Percentiles rank a stretch among this genome's conserved stretches.
Conservation (phyloP, 805 yeast genomes). For the Myxozyma nipponensis region DNA sequence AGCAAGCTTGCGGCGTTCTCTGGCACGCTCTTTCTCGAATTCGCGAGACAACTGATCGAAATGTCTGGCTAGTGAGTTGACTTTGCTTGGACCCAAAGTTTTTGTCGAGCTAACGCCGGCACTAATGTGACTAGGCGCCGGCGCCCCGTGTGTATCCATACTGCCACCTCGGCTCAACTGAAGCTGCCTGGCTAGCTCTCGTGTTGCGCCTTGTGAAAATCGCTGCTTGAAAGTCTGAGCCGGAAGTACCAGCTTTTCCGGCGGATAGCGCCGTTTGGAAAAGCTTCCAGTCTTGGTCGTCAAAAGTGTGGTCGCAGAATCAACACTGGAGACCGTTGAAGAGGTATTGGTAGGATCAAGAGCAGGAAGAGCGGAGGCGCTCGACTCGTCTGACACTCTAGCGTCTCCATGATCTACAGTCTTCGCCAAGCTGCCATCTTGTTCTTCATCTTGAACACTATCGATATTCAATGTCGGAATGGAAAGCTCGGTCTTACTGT, state of each 20-base stretch:
- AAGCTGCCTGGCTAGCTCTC: slow-evolving; percentile 26
- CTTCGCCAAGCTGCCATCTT: background rate
- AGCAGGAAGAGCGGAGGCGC: background rate
- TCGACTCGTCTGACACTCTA: background rate
- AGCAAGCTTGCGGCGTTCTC: slow-evolving; percentile 62
- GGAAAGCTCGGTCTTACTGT: background rate
- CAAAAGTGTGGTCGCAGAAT: background rate
- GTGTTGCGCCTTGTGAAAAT: slow-evolving; percentile 26
- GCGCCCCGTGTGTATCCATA: slow-evolving; percentile 14
- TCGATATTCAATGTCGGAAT: background rate
- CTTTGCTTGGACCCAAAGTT: slow-evolving; percentile 28
- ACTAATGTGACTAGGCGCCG: slow-evolving; percentile 6
- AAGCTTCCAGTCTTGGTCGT: background rate
- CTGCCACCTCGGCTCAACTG: slow-evolving; percentile 23
- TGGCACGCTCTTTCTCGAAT: slow-evolving; percentile 81
- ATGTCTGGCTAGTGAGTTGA: slow-evolving; percentile 51
- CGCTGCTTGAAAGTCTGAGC: slow-evolving; percentile 14
- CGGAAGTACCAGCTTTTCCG: slow-evolving; percentile 18
- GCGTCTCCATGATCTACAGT: background rate
- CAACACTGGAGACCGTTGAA: background rate
- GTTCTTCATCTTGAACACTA: background rate
- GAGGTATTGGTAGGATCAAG: background rate
- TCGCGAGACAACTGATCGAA: slow-evolving; percentile 78
- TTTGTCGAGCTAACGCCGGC: slow-evolving; percentile 11
- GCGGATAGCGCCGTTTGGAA: slow-evolving; percentile 14